phyloP scores from a whole-genome alignment of 345 rosid species.

The Viola odorata region DNA sequence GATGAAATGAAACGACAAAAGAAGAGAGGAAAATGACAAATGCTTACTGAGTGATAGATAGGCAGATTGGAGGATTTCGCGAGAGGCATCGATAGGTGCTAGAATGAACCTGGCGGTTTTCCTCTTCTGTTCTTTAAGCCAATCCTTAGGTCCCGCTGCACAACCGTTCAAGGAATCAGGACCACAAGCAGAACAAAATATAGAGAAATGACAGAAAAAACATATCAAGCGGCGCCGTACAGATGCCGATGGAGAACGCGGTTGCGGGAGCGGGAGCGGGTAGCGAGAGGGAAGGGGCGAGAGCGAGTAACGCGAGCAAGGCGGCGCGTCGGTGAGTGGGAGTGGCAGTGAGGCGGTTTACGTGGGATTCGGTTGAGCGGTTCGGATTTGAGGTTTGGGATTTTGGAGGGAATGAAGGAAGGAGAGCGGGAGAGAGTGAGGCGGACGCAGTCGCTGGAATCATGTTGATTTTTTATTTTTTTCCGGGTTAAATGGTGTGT shows the following conservation, averaged over 20 bases:
- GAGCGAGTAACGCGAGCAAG: constrained; percentile 40
- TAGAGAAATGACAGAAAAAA: not conserved
- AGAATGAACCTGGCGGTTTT: constrained; percentile 66
- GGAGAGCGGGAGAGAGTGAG: constrained; percentile 9
- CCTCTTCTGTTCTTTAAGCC: constrained; percentile 96
- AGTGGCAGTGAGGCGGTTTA: constrained; percentile 6
- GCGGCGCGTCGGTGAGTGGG: constrained; percentile 51
- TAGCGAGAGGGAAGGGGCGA: constrained; percentile 32
- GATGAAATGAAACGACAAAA: not conserved
- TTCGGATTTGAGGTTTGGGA: constrained; percentile 18
- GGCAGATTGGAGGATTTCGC: constrained; percentile 69
- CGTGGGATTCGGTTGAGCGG: constrained; percentile 11
- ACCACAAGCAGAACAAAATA: not conserved
- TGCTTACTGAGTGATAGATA: constrained; percentile 49
- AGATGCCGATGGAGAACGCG: constrained; percentile 82
- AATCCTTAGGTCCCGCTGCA: constrained; percentile 99
- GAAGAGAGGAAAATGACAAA: not conserved
- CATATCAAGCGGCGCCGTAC: constrained; percentile 25
- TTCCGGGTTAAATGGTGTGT: no score
- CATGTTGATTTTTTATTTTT: not conserved
- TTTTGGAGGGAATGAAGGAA: constrained; percentile 24
- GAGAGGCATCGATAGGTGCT: constrained; percentile 95
- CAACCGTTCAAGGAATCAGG: constrained; percentile 10
- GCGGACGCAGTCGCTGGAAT: constrained; percentile 28
- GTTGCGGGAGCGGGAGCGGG: constrained; percentile 39